Base-by-base conservation (phyloP, 129 eudicot species). In the Flaveria trinervia region DNA sequence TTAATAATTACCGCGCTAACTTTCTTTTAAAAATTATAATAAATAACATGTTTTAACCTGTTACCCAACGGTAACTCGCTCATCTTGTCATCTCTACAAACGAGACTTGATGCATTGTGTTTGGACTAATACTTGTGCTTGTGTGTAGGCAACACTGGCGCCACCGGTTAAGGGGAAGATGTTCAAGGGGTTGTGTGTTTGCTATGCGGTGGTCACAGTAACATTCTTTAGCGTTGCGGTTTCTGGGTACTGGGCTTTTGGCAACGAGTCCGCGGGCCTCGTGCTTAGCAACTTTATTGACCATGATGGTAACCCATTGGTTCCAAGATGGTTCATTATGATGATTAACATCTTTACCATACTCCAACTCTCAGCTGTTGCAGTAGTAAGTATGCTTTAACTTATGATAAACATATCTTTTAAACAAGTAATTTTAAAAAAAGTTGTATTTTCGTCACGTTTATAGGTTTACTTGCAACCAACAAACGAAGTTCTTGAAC, bases 121-220 rank as follows among this genome's bases (percentile, higher is more conserved):
- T 12, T 48, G 46, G 39, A 61, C 56, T 16, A 54, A 44, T 67
- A 1, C 28, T 18, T 1, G 22, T 7, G 30, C 17, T 15, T 33
- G 22, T 41, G 48, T 87, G 66, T 52, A 93, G 98, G 98, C 98
- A 41, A 94, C 98, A 45, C 46, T 93, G 64, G 98, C 97, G n/a
- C 93, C 98, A 28, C 98, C 98, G n/a, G 97, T 94, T 68, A 87
- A 84, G 78, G 98, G 98, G 51, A 94, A 94, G 85, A 94, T 94
- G 98, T 94, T 94, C 79, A 94, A 91, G 72, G 98, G 97, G 48
- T 76, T 94, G 11, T 84, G 89, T 30, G 73, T 94, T 68, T 94
- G 98, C 82, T 94, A 94, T 74, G 51, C 91, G 3, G 88, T 87
- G 23, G 83, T 91, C 22, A 80, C 45, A 3, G 65, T 66, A 1